Evolutionary conservation across 768 basidiomycete genomes (phyloP).

Genomic region (Collybiopsis confluens): DNA sequence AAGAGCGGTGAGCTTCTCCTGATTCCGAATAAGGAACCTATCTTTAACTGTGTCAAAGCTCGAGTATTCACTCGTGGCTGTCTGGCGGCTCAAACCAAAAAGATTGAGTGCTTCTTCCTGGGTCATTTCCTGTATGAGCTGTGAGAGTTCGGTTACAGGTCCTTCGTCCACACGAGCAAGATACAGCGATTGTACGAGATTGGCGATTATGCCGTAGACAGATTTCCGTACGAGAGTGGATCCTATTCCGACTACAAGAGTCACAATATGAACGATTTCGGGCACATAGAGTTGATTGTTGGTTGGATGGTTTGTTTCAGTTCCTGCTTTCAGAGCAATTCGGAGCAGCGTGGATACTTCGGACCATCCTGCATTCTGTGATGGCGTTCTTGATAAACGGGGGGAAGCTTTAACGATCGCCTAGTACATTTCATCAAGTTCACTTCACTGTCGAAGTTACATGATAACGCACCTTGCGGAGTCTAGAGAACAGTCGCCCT

Average conservation of each 20-base stretch:
- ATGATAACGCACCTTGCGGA: slow-evolving; percentile 56
- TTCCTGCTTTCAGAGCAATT: slow-evolving; percentile 67
- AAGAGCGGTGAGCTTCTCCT: slow-evolving; percentile 63
- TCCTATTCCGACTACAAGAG: slow-evolving; percentile 74
- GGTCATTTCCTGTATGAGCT: slow-evolving; percentile 58
- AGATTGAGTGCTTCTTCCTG: slow-evolving; percentile 53
- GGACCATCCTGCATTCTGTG: slow-evolving; percentile 72
- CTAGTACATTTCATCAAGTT: slow-evolving; percentile 28
- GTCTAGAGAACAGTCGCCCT: slow-evolving; percentile 70
- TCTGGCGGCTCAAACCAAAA: slow-evolving; percentile 69
- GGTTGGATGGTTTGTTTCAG: slow-evolving; percentile 44
- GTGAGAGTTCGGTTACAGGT: slow-evolving; percentile 54
- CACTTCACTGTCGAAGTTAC: background rate
- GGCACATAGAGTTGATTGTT: slow-evolving; percentile 79
- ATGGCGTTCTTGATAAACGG: slow-evolving; percentile 56
- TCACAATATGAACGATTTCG: slow-evolving; percentile 77
- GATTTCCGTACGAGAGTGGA: slow-evolving; percentile 71
- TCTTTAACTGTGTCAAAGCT: slow-evolving; percentile 50
- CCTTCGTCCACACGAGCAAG: slow-evolving; percentile 55
- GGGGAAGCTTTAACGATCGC: slow-evolving; percentile 70
- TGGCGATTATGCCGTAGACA: slow-evolving; percentile 77
- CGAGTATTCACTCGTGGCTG: slow-evolving; percentile 65
- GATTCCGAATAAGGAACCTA: slow-evolving; percentile 52
- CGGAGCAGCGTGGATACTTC: slow-evolving; percentile 80
- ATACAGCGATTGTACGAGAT: slow-evolving; percentile 76